These are phyloP conservation scores for Globisporangium irregulare DNA, from an alignment of 352 stramenopile species.

Conservation along the genomic window DNA sequence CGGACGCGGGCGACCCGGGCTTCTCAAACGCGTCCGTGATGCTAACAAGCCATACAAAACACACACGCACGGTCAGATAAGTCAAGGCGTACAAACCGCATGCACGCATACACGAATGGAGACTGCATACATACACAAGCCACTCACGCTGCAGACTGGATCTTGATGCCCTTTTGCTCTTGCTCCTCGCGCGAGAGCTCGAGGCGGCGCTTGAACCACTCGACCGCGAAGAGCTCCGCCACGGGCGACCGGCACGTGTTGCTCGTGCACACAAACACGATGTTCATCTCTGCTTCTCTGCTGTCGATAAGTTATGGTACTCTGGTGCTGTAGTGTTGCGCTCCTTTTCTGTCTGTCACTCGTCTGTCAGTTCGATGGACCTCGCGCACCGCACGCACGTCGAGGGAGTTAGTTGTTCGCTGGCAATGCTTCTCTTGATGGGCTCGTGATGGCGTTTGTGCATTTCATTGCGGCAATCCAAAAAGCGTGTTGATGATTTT, in stretches of 20 bases:
- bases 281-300: constrained; percentile 39
- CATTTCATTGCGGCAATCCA: background rate
- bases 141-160: constrained; percentile 71
- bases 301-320: background rate
- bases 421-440: background rate
- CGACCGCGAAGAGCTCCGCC: constrained; percentile 69
- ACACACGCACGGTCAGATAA: background rate
- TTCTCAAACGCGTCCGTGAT: constrained; percentile 73
- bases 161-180: constrained; percentile 60
- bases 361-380: background rate
- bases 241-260: constrained; percentile 83
- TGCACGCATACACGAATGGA: background rate
- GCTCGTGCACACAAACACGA: constrained; percentile 85
- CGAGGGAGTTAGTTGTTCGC: background rate
- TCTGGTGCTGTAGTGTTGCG: background rate
- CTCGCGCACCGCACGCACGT: background rate
- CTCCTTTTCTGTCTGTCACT: background rate
- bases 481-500: background rate
- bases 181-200: constrained; percentile 68
- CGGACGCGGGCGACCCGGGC: constrained; percentile 60
- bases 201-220: constrained; percentile 72
- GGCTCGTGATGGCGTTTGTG: background rate
- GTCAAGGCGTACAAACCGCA: background rate
- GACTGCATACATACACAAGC: background rate
- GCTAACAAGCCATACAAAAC: constrained; percentile 21